Conservation (phyloP, 192 early-diverging fungal species). For the Jimgerdemannia flammicorona region DNA sequence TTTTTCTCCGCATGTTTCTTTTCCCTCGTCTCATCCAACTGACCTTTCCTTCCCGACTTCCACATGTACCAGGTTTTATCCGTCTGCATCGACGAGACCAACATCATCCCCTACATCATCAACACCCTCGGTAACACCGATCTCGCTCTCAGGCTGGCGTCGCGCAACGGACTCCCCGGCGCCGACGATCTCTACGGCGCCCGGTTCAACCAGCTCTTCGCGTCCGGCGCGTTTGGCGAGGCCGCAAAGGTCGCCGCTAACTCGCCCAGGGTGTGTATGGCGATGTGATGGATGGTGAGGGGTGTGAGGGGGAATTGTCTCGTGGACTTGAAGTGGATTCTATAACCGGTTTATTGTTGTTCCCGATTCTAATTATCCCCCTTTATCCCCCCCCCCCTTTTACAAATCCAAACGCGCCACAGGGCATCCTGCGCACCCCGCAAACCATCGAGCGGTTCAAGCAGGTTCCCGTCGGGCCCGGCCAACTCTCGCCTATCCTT, state of each 20-base stretch:
- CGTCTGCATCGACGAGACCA: slow-evolving; percentile 88
- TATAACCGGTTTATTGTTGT: too few species aligned
- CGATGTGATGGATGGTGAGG: too few species aligned
- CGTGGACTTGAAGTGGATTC: too few species aligned
- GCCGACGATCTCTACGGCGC: slow-evolving; percentile 89
- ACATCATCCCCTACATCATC: slow-evolving; percentile 89
- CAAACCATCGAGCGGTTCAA: slow-evolving; percentile 95
- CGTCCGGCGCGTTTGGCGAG: slow-evolving; percentile 72
- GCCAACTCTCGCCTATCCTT: slow-evolving; percentile 87
- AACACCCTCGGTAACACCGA: slow-evolving; percentile 80
- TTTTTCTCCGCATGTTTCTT: background rate
- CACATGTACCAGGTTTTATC: slow-evolving; percentile 74
- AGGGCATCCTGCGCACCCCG: slow-evolving; percentile 92
- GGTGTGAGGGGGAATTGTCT: too few species aligned
- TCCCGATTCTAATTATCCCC: too few species aligned
- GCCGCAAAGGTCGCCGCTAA: slow-evolving; percentile 95
- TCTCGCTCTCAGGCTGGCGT: slow-evolving; percentile 85
- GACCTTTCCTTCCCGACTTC: background rate
- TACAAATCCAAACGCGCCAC: background rate
- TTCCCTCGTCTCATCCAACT: too few species aligned
- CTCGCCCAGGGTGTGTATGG: slow-evolving; percentile 68
- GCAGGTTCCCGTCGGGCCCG: slow-evolving; percentile 66
- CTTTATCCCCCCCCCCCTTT: too few species aligned
- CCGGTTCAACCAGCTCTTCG: slow-evolving; percentile 87
- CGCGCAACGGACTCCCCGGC: slow-evolving; percentile 86